phyloP scores from a whole-genome alignment of 2,329 filamentous ascomycete genomes.

The Capronia americana region DNA sequence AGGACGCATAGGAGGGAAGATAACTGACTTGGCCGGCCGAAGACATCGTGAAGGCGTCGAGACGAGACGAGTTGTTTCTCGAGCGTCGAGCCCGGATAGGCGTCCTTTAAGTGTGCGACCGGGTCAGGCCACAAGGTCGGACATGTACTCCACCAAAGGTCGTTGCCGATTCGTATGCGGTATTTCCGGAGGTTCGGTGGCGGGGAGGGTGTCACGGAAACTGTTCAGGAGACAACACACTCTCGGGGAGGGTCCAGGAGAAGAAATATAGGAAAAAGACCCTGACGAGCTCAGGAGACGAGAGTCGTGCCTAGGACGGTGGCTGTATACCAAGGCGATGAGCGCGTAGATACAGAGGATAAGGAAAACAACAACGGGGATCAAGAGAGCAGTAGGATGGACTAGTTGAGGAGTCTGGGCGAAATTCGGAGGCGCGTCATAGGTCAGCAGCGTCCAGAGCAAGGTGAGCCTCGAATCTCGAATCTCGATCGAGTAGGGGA shows the following conservation, averaged over 20 bases:
- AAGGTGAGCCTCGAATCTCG: conserved; percentile 26
- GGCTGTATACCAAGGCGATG: conserved; percentile 7
- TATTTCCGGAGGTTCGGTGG: neutral
- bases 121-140: conserved; percentile 1
- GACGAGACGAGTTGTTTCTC: neutral
- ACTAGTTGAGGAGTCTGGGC: conserved; percentile 18
- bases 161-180: neutral
- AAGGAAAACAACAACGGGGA: conserved; percentile 7
- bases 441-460: conserved; percentile 12
- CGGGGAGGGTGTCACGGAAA: neutral
- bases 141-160: neutral
- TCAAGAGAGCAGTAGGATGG: neutral
- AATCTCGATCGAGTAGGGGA: conserved; percentile 25
- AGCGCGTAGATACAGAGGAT: conserved; percentile 9
- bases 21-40: conserved; percentile 25
- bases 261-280: neutral
- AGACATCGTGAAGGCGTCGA: conserved; percentile 25
- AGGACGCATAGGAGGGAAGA: conserved; percentile 54
- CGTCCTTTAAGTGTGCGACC: neutral
- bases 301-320: neutral
- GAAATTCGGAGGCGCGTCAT: conserved; percentile 29
- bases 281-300: neutral
- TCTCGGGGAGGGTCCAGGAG: neutral
- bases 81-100: conserved; percentile 1
- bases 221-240: neutral